Evolutionary conservation across 2,329 filamentous ascomycete genomes (phyloP).

Genomic region (Fusarium torreyae): DNA sequence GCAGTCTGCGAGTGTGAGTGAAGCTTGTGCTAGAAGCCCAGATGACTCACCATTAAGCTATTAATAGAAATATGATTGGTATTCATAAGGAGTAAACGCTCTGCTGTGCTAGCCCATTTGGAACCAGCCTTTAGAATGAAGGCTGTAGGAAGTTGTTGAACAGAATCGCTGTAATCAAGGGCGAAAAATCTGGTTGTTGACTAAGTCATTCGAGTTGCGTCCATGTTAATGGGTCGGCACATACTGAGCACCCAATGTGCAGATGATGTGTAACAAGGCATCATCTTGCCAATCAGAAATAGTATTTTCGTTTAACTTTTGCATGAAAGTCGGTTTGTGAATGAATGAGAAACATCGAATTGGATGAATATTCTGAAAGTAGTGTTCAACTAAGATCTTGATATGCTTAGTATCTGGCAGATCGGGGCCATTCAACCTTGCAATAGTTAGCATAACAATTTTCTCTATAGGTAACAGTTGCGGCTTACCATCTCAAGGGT

Average conservation of each 20-base stretch:
- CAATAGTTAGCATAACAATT: background rate
- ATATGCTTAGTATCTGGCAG: conserved; percentile 30
- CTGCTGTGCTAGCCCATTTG: conserved; percentile 34
- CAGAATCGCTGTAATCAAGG: conserved; percentile 23
- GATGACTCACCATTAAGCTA: conserved; percentile 31
- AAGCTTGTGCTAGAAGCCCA: background rate
- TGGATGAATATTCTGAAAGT: conserved; percentile 47
- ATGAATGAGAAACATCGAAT: conserved; percentile 48
- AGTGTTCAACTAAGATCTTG: conserved; percentile 35
- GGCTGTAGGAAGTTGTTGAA: conserved; percentile 4
- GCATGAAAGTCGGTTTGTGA: conserved; percentile 46
- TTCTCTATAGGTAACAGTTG: background rate
- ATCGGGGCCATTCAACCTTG: conserved; percentile 19
- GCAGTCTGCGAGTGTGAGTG: conserved; percentile 23
- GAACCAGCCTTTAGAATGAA: conserved; percentile 28
- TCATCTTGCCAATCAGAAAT: conserved; percentile 29
- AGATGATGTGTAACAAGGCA: conserved; percentile 43
- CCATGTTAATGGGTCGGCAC: background rate
- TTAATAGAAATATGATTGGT: conserved; percentile 31
- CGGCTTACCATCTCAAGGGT: conserved; percentile 4
- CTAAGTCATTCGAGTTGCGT: background rate
- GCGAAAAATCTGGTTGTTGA: conserved; percentile 28
- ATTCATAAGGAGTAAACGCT: conserved; percentile 20
- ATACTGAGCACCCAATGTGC: conserved; percentile 44
- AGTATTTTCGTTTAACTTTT: conserved; percentile 38